Percentiles rank a stretch among this genome's conserved stretches.
phyloP scores from a whole-genome alignment of 2,329 filamentous ascomycete genomes.

The Paracoccidioides brasiliensis region DNA sequence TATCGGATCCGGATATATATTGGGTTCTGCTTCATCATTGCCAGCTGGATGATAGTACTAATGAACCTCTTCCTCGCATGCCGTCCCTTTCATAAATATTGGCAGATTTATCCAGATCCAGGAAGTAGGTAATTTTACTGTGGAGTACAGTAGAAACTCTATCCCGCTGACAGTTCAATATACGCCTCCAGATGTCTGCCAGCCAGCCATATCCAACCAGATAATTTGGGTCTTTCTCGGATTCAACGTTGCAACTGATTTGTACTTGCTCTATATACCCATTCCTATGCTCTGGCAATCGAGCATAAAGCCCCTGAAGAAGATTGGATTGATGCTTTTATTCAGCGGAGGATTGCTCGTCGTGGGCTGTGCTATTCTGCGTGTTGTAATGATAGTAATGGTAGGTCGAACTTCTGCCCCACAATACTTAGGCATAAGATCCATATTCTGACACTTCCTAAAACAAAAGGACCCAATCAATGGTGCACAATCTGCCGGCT shows the following conservation, averaged over 20 bases:
- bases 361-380: slow-evolving; percentile 42
- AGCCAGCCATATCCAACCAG: slow-evolving; percentile 41
- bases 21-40: slow-evolving; percentile 38
- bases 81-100: slow-evolving; percentile 40
- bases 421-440: neutral
- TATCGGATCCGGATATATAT: slow-evolving; percentile 36
- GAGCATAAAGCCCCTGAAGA: slow-evolving; percentile 37
- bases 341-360: slow-evolving; percentile 46
- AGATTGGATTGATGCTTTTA: slow-evolving; percentile 40
- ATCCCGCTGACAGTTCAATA: slow-evolving; percentile 1
- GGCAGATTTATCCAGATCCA: slow-evolving; percentile 47
- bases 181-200: slow-evolving; percentile 21
- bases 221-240: slow-evolving; percentile 43
- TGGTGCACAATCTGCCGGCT: neutral
- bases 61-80: slow-evolving; percentile 40
- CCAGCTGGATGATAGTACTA: slow-evolving; percentile 38
- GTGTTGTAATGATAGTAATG: slow-evolving; percentile 40
- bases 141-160: slow-evolving; percentile 2
- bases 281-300: slow-evolving; percentile 38
- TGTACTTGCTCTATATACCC: neutral
- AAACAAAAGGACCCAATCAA: slow-evolving; percentile 26
- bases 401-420: slow-evolving; percentile 11
- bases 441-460: neutral
- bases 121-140: slow-evolving; percentile 33
- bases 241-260: slow-evolving; percentile 40